Base-by-base conservation (phyloP, 345 rosid genomes). In the Hevea brasiliensis region DNA sequence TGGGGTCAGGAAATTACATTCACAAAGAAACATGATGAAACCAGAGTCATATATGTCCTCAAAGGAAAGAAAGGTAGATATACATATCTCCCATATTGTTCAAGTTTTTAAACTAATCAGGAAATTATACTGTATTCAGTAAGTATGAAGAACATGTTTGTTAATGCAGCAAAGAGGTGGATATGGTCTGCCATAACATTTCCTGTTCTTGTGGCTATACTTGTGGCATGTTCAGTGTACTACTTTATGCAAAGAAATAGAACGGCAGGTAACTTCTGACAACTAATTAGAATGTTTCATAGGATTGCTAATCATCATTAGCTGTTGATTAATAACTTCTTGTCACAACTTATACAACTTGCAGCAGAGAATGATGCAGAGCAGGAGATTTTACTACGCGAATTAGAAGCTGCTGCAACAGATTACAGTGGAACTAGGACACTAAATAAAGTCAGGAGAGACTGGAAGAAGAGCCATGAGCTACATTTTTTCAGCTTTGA, bases 1-100 rank as follows among this genome's bases (percentile, higher is more conserved):
- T 86, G 87, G 89, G 42, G 74, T 61, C 65, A 61, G 18, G 45
- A 21, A 61, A 18, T 61, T 21, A 7, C 17, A 32, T 17, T 35
- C 65, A 35, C 24, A 18, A 24, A 61, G 9, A 35, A 61, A 32
- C 17, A 35, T 35, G 44, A 37, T 35, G 45, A 61, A 61, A 8
- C 24, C 23, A 17, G 3, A 51, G 14, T 18, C 41, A 14, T 66
- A 7, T 15, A 66, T 48, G 56, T 48, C 0, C 37, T 47, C 7
- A 18, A 7, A 35, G 37, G 20, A 35, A 61, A 35, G 15, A 37
- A 68, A 54, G 72, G 72, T 68, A 51, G 2, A 51, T 11, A 32
- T 47, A 27, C 6, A 18, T 6, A 66, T 6, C 12, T 26, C 2
- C 8, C 20, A 0, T 32, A 5, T 66, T 66, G 21, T 26, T 17